Evolutionary conservation across 2,329 filamentous ascomycete genomes (phyloP).

Genomic region (Neurospora sp.): DNA sequence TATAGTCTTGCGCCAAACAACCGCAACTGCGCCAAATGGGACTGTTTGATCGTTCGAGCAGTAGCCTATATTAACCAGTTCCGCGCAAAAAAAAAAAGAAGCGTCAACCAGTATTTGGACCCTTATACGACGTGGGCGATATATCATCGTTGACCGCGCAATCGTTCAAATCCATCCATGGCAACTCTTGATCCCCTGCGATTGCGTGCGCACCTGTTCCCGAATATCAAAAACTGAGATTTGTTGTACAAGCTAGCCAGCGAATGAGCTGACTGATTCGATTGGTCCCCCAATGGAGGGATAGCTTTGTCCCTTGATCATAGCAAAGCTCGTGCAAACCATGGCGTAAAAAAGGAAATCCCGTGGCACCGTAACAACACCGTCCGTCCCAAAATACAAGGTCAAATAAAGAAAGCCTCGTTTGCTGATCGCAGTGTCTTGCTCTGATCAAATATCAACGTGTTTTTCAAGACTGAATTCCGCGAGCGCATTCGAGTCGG

Average conservation of each 20-base stretch:
- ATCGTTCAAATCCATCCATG: neutral
- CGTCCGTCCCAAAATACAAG: constrained; percentile 22
- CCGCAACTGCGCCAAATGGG: neutral
- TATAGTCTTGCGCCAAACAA: neutral
- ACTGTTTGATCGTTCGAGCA: neutral
- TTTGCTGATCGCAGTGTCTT: constrained; percentile 10
- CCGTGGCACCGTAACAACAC: constrained; percentile 21
- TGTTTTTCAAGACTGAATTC: constrained; percentile 15
- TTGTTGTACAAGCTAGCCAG: neutral
- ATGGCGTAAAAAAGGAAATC: constrained; percentile 17
- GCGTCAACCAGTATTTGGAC: neutral
- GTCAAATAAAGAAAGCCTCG: constrained; percentile 15
- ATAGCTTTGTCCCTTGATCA: constrained; percentile 12
- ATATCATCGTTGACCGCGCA: neutral
- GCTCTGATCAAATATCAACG: constrained; percentile 11
- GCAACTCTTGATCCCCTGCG: neutral
- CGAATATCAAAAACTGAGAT: neutral
- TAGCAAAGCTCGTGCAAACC: constrained; percentile 19
- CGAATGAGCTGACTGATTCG: neutral
- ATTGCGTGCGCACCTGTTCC: neutral
- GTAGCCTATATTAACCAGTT: neutral
- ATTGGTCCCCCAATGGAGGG: constrained; percentile 1
- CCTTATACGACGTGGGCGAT: neutral
- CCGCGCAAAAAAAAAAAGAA: neutral
- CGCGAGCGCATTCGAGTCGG: constrained; percentile 18